These are phyloP conservation scores for Pseudocercospora ulei DNA, from an alignment of 2,329 filamentous ascomycete species.

Conservation along the genomic window DNA sequence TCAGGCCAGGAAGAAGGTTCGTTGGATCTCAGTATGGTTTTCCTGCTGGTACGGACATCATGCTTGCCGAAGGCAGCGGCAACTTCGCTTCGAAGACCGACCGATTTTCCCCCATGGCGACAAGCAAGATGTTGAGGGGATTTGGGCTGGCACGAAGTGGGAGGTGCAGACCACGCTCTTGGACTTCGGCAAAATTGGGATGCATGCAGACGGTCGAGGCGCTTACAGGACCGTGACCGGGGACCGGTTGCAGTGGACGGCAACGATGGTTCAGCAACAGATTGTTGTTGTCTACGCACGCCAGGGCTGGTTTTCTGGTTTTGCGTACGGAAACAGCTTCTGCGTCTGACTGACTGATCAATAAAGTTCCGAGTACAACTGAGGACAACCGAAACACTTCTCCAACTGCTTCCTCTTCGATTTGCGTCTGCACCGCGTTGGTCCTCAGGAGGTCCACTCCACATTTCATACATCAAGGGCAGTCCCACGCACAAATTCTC, in stretches of 20 bases:
- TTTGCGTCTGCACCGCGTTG: too few species aligned
- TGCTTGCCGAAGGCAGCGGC: conserved; percentile 1
- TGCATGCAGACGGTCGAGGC: conserved; percentile 14
- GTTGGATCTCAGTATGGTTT: conserved; percentile 17
- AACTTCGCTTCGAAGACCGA: conserved; percentile 6
- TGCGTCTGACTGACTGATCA: too few species aligned
- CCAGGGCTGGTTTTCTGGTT: too few species aligned
- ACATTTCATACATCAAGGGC: too few species aligned
- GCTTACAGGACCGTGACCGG: conserved; percentile 13
- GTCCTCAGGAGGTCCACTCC: too few species aligned
- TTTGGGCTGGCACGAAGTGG: conserved; percentile 16
- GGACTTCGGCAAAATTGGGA: conserved; percentile 15
- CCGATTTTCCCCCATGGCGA: conserved; percentile 10
- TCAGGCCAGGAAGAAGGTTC: conserved; percentile 12
- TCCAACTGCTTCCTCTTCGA: too few species aligned
- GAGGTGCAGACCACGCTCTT: conserved; percentile 11
- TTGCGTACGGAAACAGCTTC: too few species aligned
- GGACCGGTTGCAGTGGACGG: conserved; percentile 13
- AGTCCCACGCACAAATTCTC: too few species aligned
- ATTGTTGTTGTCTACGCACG: too few species aligned
- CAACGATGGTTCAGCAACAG: too few species aligned
- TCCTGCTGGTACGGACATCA: conserved; percentile 8
- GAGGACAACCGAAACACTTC: too few species aligned
- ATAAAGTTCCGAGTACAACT: too few species aligned
- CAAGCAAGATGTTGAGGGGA: conserved; percentile 8